Evolutionary conservation across 441 rosid genomes (phyloP), one percentile per base, ranked within the genome.

Genomic region (Eutrema salsugineum): DNA sequence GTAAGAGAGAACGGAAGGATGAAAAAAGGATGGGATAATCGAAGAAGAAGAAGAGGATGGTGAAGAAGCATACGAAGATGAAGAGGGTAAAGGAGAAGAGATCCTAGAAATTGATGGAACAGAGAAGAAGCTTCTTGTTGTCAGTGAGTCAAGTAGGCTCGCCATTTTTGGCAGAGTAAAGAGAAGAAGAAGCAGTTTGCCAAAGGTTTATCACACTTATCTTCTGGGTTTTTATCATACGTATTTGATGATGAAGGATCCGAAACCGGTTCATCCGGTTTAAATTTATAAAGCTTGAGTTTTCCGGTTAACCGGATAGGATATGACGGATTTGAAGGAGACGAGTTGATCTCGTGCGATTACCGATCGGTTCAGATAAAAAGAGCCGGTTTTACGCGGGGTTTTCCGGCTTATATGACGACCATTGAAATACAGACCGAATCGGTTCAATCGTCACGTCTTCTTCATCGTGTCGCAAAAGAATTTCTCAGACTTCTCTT

Each of bases 111-210:
- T 22, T 33, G 66, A 54, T 36, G 33, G 71, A 20, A 39, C 27
- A 63, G 68, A 47, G 19, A 65, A 49, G 70, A 79, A 65, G 76
- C 74, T 16, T 68, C 63, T 60, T 33, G 77, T 49, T 49, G 79
- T 70, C 36, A 71, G 38, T 32, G 79, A 76, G 33, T 76, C 79
- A n/a, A 76, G 72, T 65, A 71, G 58, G 67, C 61, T 76, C 76
- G 76, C 79, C 79, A 76, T 76, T 70, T 59, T 57, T 16, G 42
- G 64, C 60, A 55, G 53, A 79, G 47, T 30, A 50, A 49, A 59
- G 48, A 20, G 61, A 33, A 56, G 51, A 32, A 60, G 55, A 46
- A 40, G 66, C 15, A 78, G 20, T 84, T 84, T 85, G 85, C 72
- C 70, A 51, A 78, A 79, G 69, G 63, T 75, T 66, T 62, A 35